phyloP scores from a whole-genome alignment of 2,329 filamentous ascomycete species.

The Moelleriella libera region DNA sequence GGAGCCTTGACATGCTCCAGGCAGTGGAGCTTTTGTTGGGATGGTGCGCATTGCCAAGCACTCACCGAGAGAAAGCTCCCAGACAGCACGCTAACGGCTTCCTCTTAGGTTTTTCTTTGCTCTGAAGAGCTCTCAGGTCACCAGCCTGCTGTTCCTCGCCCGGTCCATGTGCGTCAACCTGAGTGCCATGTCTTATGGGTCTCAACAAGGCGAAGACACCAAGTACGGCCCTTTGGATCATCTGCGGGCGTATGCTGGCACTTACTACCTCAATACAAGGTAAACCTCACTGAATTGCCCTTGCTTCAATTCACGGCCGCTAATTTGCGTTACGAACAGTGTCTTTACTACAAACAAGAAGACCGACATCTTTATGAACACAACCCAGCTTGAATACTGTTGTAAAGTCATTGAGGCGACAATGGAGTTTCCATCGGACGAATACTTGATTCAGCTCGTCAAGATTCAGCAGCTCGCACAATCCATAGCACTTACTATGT shows the following conservation, averaged over 20 bases:
- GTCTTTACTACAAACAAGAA: constrained; percentile 32
- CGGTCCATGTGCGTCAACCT: constrained; percentile 30
- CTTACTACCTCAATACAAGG: constrained; percentile 36
- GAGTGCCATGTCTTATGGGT: constrained; percentile 14
- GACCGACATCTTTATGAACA: constrained; percentile 32
- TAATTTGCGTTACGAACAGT: constrained; percentile 8
- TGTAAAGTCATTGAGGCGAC: constrained; percentile 25
- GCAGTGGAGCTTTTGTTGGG: constrained; percentile 28
- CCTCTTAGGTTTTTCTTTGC: constrained; percentile 28
- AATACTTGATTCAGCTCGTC: constrained; percentile 29
- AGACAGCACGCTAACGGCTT: not conserved
- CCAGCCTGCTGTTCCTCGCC: constrained; percentile 32
- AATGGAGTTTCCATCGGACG: constrained; percentile 28
- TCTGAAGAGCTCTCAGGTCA: constrained; percentile 33
- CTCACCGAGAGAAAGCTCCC: not conserved
- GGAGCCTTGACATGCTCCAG: constrained; percentile 32
- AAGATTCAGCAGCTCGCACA: constrained; percentile 33
- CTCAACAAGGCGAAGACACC: constrained; percentile 14
- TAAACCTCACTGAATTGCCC: constrained; percentile 12
- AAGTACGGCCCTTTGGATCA: constrained; percentile 22
- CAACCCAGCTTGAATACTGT: constrained; percentile 26
- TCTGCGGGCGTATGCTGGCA: constrained; percentile 32
- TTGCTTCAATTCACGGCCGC: too few relatives aligned
- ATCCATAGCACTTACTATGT: constrained; percentile 27
- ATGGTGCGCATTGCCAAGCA: constrained; percentile 20